A percentile compares a stretch with the other conserved stretches of the same genome.
Evolutionary conservation across 73 alveolate genomes (phyloP).

Genomic region (Blepharisma japonicum): DNA sequence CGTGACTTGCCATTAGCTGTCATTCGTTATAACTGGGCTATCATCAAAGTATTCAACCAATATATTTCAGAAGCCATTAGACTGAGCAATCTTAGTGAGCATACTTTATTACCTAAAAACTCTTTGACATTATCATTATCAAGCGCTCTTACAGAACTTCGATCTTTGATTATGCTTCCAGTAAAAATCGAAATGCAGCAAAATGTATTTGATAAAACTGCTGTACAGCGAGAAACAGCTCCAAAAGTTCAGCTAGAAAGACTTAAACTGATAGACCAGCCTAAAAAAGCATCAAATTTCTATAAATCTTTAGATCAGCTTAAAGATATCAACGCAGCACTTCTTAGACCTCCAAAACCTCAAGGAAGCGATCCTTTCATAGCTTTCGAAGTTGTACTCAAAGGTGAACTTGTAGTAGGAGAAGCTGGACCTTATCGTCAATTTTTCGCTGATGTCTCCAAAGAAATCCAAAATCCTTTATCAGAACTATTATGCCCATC

Average conservation of each 20-base stretch:
- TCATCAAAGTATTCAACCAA: constrained; percentile 59
- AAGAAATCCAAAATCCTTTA: constrained; percentile 51
- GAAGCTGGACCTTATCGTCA: constrained; percentile 98
- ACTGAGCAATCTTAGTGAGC: constrained; percentile 51
- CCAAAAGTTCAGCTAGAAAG: constrained; percentile 80
- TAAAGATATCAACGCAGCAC: constrained; percentile 69
- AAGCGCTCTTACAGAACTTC: constrained; percentile 37
- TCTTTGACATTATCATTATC: constrained; percentile 40
- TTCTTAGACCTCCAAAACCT: constrained; percentile 81
- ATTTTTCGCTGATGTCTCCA: constrained; percentile 94
- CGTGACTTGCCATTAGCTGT: constrained; percentile 36
- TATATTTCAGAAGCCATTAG: constrained; percentile 60
- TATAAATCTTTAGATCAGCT: constrained; percentile 82
- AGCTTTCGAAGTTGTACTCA: constrained; percentile 88
- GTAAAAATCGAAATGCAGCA: constrained; percentile 72
- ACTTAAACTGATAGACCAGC: constrained; percentile 43
- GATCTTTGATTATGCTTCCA: constrained; percentile 67
- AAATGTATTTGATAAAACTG: constrained; percentile 72
- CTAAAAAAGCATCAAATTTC: constrained; percentile 53
- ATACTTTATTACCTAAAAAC: constrained; percentile 34
- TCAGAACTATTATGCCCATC: constrained; percentile 75
- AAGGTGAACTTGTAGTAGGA: constrained; percentile 97
- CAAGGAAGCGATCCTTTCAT: constrained; percentile 94
- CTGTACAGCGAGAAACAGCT: constrained; percentile 73
- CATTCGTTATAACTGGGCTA: constrained; percentile 66